Conservation (phyloP, 2,329 filamentous ascomycete genomes). For the Pseudocercospora eumusae region DNA sequence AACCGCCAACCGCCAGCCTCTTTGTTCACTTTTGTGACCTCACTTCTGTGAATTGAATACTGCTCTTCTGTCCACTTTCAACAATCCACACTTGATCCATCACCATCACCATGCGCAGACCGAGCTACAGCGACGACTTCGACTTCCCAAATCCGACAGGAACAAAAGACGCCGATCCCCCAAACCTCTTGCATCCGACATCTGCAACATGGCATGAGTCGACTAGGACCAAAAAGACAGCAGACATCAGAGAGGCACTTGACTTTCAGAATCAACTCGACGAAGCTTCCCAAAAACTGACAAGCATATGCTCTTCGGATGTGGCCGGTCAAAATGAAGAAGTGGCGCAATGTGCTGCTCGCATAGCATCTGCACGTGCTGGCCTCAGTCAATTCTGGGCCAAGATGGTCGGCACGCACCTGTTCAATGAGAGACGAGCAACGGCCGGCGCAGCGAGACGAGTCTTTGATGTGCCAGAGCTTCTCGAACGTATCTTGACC, state of each 20-base stretch:
- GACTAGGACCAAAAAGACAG: neutral
- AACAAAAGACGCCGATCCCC: neutral
- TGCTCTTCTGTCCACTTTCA: neutral
- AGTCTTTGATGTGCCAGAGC: conserved; percentile 9
- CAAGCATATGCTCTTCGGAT: neutral
- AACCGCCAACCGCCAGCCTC: neutral
- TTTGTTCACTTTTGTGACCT: neutral
- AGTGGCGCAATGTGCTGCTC: neutral
- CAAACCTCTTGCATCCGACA: conserved; percentile 1
- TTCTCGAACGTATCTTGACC: conserved; percentile 7
- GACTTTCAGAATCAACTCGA: conserved; percentile 1
- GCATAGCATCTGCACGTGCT: neutral
- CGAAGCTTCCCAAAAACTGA: neutral
- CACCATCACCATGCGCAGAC: neutral
- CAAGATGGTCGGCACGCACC: conserved; percentile 1
- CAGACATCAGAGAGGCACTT: neutral
- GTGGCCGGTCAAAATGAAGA: neutral
- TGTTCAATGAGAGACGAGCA: conserved; percentile 5
- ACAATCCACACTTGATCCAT: neutral
- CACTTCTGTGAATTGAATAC: neutral
- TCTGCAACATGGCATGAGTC: conserved; percentile 2
- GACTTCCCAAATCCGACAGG: neutral
- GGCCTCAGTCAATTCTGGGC: neutral
- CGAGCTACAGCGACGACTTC: neutral
- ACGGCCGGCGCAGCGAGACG: neutral